Evolutionary conservation across 768 basidiomycete genomes (phyloP).

Genomic region (Kwoniella dendrophila): DNA sequence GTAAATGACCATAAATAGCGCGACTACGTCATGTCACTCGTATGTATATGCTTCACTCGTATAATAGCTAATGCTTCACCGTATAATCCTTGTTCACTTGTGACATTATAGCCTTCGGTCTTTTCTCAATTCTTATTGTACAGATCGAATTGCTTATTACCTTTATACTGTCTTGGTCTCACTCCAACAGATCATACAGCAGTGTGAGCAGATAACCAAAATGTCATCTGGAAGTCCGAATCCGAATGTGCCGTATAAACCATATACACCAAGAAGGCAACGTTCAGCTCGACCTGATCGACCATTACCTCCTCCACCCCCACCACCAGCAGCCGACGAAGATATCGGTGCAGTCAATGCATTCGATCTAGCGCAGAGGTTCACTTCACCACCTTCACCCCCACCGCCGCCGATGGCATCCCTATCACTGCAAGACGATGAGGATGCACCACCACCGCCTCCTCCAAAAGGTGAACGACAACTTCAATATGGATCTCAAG

Average conservation of each 20-base stretch:
- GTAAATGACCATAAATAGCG: no score
- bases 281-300: constrained; percentile 19
- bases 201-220: no score
- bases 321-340: constrained; percentile 31
- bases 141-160: no score
- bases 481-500: not conserved
- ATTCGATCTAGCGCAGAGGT: constrained; percentile 33
- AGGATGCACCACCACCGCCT: not conserved
- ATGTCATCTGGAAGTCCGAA: constrained; percentile 25
- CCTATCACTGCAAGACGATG: no score
- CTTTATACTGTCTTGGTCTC: no score
- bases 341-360: constrained; percentile 33
- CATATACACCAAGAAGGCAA: constrained; percentile 27
- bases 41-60: no score
- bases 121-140: no score
- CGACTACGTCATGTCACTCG: no score
- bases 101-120: no score
- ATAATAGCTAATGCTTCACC: no score
- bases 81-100: no score
- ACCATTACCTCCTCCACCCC: constrained; percentile 30
- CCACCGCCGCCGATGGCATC: constrained; percentile 13
- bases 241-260: constrained; percentile 33
- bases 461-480: not conserved
- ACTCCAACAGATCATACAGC: no score
- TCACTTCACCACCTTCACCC: constrained; percentile 43